Evolutionary conservation across 345 rosid species (phyloP).

Genomic region (Limnanthes douglasii): DNA sequence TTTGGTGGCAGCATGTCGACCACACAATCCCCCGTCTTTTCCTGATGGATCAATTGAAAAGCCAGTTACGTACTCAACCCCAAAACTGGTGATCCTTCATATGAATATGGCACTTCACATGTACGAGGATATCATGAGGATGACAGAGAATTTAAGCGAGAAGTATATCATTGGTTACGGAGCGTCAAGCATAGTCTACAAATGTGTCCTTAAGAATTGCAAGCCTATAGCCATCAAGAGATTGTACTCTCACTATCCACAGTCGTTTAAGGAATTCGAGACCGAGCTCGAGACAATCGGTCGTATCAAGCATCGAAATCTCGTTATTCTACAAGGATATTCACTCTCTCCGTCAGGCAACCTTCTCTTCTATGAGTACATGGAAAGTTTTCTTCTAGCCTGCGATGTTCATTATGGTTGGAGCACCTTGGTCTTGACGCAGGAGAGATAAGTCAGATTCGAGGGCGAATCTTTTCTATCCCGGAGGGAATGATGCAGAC

Average conservation of each 20-base stretch:
- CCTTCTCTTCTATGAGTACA: constrained; percentile 90
- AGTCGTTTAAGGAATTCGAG: constrained; percentile 75
- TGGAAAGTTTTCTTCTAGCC: too few species aligned
- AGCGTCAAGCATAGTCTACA: constrained; percentile 90
- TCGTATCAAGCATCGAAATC: constrained; percentile 85
- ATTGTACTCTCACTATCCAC: constrained; percentile 75
- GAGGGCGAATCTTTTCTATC: too few species aligned
- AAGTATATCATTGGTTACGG: constrained; percentile 81
- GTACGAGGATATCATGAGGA: constrained; percentile 93
- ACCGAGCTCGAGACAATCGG: constrained; percentile 86
- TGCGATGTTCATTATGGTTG: too few species aligned
- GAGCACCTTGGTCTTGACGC: too few species aligned
- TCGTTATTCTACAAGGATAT: constrained; percentile 85
- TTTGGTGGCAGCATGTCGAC: constrained; percentile 61
- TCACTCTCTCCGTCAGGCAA: constrained; percentile 68
- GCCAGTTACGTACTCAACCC: constrained; percentile 66
- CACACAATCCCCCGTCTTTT: constrained; percentile 47
- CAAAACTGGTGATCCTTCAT: constrained; percentile 80
- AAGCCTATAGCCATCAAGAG: constrained; percentile 90
- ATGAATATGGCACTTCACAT: constrained; percentile 99
- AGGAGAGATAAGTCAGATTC: too few species aligned
- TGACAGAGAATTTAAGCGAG: constrained; percentile 93
- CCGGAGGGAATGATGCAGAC: too few species aligned
- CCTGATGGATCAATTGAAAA: constrained; percentile 70
- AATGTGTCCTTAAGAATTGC: constrained; percentile 87